Conservation (phyloP, 192 early-diverging fungal genomes). For the Umbelopsis ramanniana region DNA sequence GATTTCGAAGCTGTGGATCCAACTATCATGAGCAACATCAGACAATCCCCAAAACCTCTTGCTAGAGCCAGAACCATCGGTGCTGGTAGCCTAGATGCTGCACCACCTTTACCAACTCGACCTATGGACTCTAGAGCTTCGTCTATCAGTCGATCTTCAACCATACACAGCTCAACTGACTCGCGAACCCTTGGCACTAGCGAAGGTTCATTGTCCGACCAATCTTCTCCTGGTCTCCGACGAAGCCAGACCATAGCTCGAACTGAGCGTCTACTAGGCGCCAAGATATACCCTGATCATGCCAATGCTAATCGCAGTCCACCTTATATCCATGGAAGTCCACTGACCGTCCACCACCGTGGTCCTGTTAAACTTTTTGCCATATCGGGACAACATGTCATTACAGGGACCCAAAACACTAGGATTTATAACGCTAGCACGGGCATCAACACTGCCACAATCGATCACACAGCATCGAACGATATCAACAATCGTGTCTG, state of each 20-base stretch:
- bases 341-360: conserved; percentile 51
- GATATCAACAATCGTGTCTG: conserved; percentile 44
- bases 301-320: conserved; percentile 59
- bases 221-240: not conserved
- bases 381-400: conserved; percentile 51
- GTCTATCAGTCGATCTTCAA: conserved; percentile 4
- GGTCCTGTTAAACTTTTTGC: conserved; percentile 51
- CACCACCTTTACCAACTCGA: conserved; percentile 17
- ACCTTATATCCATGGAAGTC: conserved; percentile 51
- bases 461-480: conserved; percentile 54
- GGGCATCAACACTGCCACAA: conserved; percentile 50
- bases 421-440: conserved; percentile 48
- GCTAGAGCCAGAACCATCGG: conserved; percentile 6
- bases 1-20: not conserved
- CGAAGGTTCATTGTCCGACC: not conserved
- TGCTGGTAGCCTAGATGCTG: not conserved
- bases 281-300: conserved; percentile 49
- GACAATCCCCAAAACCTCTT: conserved; percentile 8
- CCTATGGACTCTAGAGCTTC: not conserved
- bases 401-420: conserved; percentile 50
- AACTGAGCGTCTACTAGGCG: not conserved
- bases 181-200: not conserved
- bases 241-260: conserved; percentile 11
- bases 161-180: not conserved
- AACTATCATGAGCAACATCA: not conserved